Evolutionary conservation across 116 monocot genomes (phyloP), one percentile per base, ranked within the genome.

Genomic region (Iris pallida): DNA sequence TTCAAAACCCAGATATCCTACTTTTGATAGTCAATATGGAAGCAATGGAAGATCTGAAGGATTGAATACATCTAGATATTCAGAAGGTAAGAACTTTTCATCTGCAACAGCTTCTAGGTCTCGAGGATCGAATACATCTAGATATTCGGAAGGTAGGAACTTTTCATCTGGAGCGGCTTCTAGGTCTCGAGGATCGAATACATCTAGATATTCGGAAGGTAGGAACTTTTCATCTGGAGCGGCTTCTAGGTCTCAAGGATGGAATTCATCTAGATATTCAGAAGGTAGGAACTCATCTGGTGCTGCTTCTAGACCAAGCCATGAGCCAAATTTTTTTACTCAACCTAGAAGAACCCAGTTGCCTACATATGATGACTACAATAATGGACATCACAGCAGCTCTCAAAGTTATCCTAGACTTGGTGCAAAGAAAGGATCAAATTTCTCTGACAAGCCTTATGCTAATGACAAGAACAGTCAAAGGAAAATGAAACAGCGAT

Each of bases 91-190:
- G 13, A 65, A 67, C 41, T 67, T 47, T 43, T 53, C 54, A 54
- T 30, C 30, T 30, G 30, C 2, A 30, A 3, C 30, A 3, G 30
- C 30, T 30, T 30, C 30, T 30, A 55, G 55, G 42, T 43, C 67
- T 42, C 55, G 67, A 55, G 67, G 67, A 55, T 67, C 67, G 8
- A 53, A 55, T n/a, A 16, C 67, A 7, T 67, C 67, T 0, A 67
- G 18, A 16, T 67, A 67, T 42, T 54, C 54, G 16, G 66, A 66
- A 12, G 54, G 67, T 14, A 43, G 15, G 13, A 65, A 67, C 41
- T 67, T 47, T 43, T 53, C 54, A 54, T 30, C 30, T 30, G 30
- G 30, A 30, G 30, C 30, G 0, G 30, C 30, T 30, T 30, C 30
- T 30, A 55, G 55, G 42, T 43, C 67, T 42, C 55, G 53, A 55